phyloP scores from a whole-genome alignment of 352 stramenopile species.

The Nothophytophthora sp. region DNA sequence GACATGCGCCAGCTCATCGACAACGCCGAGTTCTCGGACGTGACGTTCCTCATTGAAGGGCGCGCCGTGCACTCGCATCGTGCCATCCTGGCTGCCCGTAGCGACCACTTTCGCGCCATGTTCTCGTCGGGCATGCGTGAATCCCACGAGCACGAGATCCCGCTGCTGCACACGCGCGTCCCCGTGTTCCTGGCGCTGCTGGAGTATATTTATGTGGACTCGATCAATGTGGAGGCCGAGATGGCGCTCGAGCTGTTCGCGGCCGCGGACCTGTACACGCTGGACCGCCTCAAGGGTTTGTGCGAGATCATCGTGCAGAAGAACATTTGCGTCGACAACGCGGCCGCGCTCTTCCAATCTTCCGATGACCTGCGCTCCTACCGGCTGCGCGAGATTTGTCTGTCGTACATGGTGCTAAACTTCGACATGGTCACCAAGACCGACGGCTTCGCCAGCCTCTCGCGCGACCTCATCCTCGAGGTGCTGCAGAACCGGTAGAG shows the following conservation, averaged over 20 bases:
- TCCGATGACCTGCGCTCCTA: constrained; percentile 85
- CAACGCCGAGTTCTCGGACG: constrained; percentile 87
- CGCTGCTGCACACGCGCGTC: constrained; percentile 88
- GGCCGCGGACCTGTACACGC: constrained; percentile 93
- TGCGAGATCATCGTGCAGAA: constrained; percentile 92
- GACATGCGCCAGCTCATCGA: constrained; percentile 94
- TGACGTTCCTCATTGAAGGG: constrained; percentile 88
- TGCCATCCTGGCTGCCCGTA: constrained; percentile 93
- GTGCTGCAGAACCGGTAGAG: constrained; percentile 84
- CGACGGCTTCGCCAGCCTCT: constrained; percentile 85
- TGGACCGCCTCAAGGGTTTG: constrained; percentile 93
- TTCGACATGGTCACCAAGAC: constrained; percentile 93
- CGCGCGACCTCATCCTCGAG: constrained; percentile 88
- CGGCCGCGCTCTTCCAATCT: constrained; percentile 80
- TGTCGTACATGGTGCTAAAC: constrained; percentile 89
- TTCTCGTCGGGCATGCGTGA: constrained; percentile 96
- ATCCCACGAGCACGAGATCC: constrained; percentile 85
- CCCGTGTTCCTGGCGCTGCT: constrained; percentile 94
- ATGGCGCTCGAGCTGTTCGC: constrained; percentile 95
- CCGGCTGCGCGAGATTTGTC: constrained; percentile 87
- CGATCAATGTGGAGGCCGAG: constrained; percentile 90
- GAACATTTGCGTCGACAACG: constrained; percentile 87
- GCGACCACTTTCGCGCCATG: constrained; percentile 94
- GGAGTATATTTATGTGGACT: constrained; percentile 97
- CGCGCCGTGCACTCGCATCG: constrained; percentile 83